Base-by-base conservation (phyloP, 2,329 filamentous ascomycete species). In the Sphaceloma murrayae region DNA sequence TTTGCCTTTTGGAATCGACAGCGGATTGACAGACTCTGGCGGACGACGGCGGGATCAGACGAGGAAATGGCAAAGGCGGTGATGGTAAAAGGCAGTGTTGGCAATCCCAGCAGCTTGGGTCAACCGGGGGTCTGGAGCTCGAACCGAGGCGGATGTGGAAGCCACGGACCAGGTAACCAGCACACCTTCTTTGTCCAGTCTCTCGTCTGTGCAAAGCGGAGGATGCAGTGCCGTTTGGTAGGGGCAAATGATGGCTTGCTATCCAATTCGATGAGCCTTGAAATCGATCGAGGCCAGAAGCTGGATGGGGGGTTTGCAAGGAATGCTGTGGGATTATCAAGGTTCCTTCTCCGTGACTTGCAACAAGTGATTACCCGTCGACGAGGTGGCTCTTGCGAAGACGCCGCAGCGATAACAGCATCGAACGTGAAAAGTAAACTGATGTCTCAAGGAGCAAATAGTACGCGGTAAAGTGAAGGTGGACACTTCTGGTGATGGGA, bases 1-100 rank as follows among this genome's bases (percentile, higher is more conserved):
- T 40, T 29, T 40, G 36, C 36, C 36, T 29, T 40, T 40, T 40
- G 36, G 36, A 40, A 40, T 40, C 19, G 24, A 40, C n/a, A 26
- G 22, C 36, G 24, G 36, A 13, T 24, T 14, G 24, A n/a, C n/a
- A 18, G 22, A 22, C 7, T 24, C 22, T 30, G 16, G 18, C 36
- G 30, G 36, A 40, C 36, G 36, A 29, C 36, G 21, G 24, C 17
- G 24, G 14, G 19, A 18, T n/a, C n/a, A 26, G 21, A 24, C 19
- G 34, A 38, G 34, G 26, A n/a, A n/a, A n/a, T n/a, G n/a, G n/a
- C n/a, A n/a, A n/a, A n/a, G n/a, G n/a, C n/a, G n/a, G n/a, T n/a
- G n/a, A n/a, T n/a, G n/a, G n/a, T n/a, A n/a, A n/a, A n/a, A 26
- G 30, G 36, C 36, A 22, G 36, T 40, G 24, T 30, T 40, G 24